Conservation (phyloP, 139 green algal genomes). For the Chlorella sp. region DNA sequence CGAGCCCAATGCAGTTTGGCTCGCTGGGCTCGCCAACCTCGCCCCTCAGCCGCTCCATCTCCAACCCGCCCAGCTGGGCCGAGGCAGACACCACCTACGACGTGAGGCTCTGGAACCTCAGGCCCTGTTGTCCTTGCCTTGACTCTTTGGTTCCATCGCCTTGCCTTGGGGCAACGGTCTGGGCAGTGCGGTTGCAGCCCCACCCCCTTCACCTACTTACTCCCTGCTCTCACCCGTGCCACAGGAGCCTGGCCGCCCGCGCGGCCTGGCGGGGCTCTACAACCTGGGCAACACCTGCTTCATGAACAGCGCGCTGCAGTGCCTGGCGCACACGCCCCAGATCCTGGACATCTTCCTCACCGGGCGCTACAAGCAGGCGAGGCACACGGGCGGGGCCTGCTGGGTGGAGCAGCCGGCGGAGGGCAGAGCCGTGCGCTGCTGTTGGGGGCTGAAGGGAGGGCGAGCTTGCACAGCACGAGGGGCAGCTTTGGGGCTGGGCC, state of each 20-base stretch:
- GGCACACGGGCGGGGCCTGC: constrained; percentile 23
- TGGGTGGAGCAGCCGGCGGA: too few relatives aligned
- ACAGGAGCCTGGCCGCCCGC: constrained; percentile 1
- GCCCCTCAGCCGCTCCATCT: background rate
- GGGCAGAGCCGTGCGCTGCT: too few relatives aligned
- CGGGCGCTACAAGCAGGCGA: constrained; percentile 47
- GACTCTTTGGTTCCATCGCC: background rate
- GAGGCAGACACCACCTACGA: too few relatives aligned
- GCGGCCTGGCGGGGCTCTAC: constrained; percentile 69
- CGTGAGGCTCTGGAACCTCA: too few relatives aligned
- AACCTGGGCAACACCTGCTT: constrained; percentile 97
- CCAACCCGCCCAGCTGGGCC: background rate
- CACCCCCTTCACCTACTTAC: background rate
- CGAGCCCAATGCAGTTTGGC: background rate
- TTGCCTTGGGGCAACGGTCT: too few relatives aligned
- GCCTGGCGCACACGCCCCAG: constrained; percentile 82
- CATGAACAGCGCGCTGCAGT: constrained; percentile 96
- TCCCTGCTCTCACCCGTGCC: background rate
- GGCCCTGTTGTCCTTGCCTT: background rate
- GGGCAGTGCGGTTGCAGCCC: too few relatives aligned
- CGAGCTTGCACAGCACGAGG: constrained; percentile 10
- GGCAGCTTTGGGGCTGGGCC: too few relatives aligned
- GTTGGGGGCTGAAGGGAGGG: too few relatives aligned
- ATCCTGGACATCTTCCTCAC: constrained; percentile 83
- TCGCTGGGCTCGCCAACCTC: background rate